Conservation (phyloP, 2,329 filamentous ascomycete species). For the Fusarium foetens region DNA sequence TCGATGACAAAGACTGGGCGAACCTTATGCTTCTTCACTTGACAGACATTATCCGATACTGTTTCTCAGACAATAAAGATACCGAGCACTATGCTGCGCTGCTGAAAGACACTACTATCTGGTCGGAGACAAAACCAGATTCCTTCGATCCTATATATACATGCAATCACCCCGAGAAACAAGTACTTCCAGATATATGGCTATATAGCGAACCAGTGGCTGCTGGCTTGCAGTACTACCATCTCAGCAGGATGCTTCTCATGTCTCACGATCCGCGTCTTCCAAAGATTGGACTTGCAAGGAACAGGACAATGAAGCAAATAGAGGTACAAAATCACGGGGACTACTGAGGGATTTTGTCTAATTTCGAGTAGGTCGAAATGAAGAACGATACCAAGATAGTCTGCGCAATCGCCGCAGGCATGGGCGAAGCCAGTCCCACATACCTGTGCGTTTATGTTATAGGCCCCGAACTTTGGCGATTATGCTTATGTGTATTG, state of each 20-base stretch:
- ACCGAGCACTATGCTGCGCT: constrained; percentile 33
- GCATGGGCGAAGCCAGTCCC: constrained; percentile 33
- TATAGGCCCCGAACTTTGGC: not conserved
- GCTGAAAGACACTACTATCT: constrained; percentile 31
- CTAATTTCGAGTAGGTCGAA: constrained; percentile 16
- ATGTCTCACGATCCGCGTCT: constrained; percentile 41
- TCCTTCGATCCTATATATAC: constrained; percentile 42
- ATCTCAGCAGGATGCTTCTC: constrained; percentile 44
- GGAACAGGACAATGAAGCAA: constrained; percentile 17
- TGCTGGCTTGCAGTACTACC: constrained; percentile 43
- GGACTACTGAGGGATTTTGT: not conserved
- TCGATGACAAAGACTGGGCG: constrained; percentile 34
- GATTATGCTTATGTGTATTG: not conserved
- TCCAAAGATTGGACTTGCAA: constrained; percentile 37
- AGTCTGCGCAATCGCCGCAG: constrained; percentile 43
- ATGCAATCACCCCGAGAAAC: not conserved
- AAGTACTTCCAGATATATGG: constrained; percentile 41
- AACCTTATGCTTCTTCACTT: constrained; percentile 41
- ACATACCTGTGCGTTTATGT: constrained; percentile 35
- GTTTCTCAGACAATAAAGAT: constrained; percentile 37
- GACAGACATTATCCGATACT: constrained; percentile 40
- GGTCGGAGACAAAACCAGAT: constrained; percentile 40
- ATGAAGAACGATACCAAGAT: constrained; percentile 40
- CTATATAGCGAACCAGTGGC: constrained; percentile 41
- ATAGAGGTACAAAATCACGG: constrained; percentile 18